These are phyloP conservation scores for Penicillium waksmanii DNA, from an alignment of 495 filamentous ascomycete species.

Conservation along the genomic window DNA sequence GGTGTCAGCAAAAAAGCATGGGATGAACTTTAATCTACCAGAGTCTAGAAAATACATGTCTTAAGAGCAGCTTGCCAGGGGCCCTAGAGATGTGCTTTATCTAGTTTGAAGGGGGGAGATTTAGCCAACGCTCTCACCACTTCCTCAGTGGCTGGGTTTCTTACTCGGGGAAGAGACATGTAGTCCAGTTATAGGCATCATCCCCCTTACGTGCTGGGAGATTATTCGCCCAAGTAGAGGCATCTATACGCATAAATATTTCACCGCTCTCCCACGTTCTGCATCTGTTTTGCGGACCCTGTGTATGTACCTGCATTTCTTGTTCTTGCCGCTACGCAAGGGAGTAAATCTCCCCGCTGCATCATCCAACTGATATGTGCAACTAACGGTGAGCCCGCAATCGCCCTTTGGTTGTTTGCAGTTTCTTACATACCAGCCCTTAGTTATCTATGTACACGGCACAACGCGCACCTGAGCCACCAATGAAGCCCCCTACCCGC, in stretches of 20 bases:
- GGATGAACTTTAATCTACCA: background rate
- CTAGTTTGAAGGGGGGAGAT: background rate
- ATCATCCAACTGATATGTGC: background rate
- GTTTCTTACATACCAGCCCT: background rate
- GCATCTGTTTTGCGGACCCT: background rate
- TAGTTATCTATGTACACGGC: background rate
- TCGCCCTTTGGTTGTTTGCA: background rate
- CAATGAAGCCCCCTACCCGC: conserved; percentile 5
- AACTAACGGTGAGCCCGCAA: background rate
- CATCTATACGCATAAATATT: too few species aligned
- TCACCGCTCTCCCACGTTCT: background rate
- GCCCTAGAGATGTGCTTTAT: background rate
- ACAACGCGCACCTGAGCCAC: conserved; percentile 5
- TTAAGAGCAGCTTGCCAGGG: background rate
- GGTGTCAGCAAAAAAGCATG: background rate
- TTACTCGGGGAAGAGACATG: background rate
- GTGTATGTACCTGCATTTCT: conserved; percentile 6
- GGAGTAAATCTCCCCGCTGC: background rate
- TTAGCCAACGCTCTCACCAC: background rate
- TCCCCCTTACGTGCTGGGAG: background rate
- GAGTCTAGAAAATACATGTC: background rate
- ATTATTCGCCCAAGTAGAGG: too few species aligned
- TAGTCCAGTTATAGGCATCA: background rate
- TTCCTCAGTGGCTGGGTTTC: too few species aligned
- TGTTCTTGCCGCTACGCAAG: conserved; percentile 1